These are phyloP conservation scores for Iris macrosiphon DNA, from an alignment of 106 monocot genomes.

Conservation along the genomic window DNA sequence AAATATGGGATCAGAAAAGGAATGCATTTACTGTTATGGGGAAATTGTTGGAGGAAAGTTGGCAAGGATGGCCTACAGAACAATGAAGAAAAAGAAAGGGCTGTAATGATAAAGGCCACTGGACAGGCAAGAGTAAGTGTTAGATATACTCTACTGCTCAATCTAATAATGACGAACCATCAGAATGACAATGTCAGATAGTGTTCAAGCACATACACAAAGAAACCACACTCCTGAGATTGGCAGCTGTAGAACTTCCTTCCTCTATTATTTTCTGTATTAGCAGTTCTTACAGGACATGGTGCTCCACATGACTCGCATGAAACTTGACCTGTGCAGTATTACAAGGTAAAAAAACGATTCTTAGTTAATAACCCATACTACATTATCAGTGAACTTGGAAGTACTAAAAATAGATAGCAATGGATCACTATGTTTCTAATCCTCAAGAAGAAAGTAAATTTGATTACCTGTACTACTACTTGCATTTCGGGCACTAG, in stretches of 20 bases:
- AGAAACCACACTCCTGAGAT: slow-evolving; percentile 63
- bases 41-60: too few species aligned
- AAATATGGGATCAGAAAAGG: too few species aligned
- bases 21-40: too few species aligned
- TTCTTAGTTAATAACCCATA: not conserved
- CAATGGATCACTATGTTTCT: not conserved
- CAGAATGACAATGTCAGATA: not conserved
- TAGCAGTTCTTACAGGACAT: slow-evolving; percentile 65
- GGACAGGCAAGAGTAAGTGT: too few species aligned
- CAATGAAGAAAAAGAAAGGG: too few species aligned
- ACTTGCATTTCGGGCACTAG: slow-evolving; percentile 21
- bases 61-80: too few species aligned
- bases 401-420: not conserved
- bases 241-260: slow-evolving; percentile 82
- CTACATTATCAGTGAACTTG: too few species aligned
- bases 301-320: slow-evolving; percentile 60
- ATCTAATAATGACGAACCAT: not conserved
- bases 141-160: too few species aligned
- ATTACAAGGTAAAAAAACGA: not conserved
- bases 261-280: slow-evolving; percentile 80
- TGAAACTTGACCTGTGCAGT: slow-evolving; percentile 35
- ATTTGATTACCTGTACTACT: slow-evolving; percentile 34
- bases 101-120: too few species aligned
- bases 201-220: slow-evolving; percentile 39
- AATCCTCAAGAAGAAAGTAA: not conserved